Percentiles rank a stretch among this genome's conserved stretches.
Evolutionary conservation across 169 alveolate species (phyloP).

Genomic region (Eimeria sp.): DNA sequence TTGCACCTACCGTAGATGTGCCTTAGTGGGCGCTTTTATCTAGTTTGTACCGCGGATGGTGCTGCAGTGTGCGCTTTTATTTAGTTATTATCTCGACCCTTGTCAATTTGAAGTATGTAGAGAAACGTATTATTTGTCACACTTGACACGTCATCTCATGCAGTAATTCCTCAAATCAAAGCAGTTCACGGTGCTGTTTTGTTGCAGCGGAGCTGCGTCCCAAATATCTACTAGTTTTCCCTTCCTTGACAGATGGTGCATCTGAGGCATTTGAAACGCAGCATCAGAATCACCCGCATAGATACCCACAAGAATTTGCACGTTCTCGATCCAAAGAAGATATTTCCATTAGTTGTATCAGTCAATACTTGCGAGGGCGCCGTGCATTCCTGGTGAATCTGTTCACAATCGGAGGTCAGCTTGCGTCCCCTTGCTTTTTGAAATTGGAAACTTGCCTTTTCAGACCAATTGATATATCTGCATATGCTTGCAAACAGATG

Average conservation of each 20-base stretch:
- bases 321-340: background rate
- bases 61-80: too few species aligned
- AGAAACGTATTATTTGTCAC: background rate
- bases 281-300: background rate
- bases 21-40: too few species aligned
- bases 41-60: too few species aligned
- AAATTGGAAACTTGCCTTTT: background rate
- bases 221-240: background rate
- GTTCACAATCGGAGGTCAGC: background rate
- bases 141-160: background rate
- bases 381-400: background rate
- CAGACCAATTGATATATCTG: background rate
- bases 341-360: background rate
- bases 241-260: background rate
- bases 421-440: background rate
- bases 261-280: background rate
- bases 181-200: background rate
- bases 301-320: background rate
- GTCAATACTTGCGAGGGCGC: background rate
- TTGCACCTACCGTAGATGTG: background rate
- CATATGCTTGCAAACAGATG: background rate
- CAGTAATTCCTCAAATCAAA: background rate
- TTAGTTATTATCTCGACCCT: background rate
- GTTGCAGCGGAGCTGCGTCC: background rate
- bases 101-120: background rate